Conservation (phyloP, 257 asterid genomes). For the Linderniella brevidens region DNA sequence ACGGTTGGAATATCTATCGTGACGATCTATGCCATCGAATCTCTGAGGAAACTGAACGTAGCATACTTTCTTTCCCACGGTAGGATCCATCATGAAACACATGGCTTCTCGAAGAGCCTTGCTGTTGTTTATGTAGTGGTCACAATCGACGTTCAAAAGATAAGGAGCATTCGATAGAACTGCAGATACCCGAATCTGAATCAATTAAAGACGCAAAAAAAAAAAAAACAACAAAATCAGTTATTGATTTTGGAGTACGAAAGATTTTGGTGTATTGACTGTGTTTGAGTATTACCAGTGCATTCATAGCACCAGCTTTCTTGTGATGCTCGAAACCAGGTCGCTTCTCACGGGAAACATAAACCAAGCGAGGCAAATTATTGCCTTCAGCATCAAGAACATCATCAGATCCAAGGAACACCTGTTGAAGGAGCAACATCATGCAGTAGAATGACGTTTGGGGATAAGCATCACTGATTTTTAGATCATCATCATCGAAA, state of each 20-base stretch:
- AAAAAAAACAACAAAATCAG: too few species aligned
- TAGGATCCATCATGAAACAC: slow-evolving; percentile 78
- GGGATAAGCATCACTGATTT: too few species aligned
- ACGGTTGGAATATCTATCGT: slow-evolving; percentile 54
- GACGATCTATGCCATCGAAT: slow-evolving; percentile 61
- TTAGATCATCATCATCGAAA: too few species aligned
- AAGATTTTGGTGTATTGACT: too few species aligned
- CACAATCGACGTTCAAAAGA: slow-evolving; percentile 57
- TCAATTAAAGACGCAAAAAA: neutral
- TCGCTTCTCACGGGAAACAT: slow-evolving; percentile 75
- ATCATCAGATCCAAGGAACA: slow-evolving; percentile 47
- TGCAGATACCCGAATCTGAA: slow-evolving; percentile 51
- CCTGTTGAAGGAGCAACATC: slow-evolving; percentile 13
- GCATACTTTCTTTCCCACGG: slow-evolving; percentile 53
- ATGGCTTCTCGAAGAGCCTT: slow-evolving; percentile 61
- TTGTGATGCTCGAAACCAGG: slow-evolving; percentile 73
- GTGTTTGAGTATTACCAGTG: slow-evolving; percentile 26
- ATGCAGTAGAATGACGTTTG: too few species aligned
- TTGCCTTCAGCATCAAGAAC: slow-evolving; percentile 36
- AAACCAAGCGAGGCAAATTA: slow-evolving; percentile 39
- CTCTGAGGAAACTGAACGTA: slow-evolving; percentile 68
- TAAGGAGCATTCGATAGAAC: slow-evolving; percentile 59
- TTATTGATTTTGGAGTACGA: too few species aligned
- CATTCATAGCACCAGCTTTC: slow-evolving; percentile 81
- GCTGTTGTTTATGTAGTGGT: slow-evolving; percentile 62